Evolutionary conservation across 108 stramenopile species (phyloP).

Genomic region (Pseudonitzschia multiseries): DNA sequence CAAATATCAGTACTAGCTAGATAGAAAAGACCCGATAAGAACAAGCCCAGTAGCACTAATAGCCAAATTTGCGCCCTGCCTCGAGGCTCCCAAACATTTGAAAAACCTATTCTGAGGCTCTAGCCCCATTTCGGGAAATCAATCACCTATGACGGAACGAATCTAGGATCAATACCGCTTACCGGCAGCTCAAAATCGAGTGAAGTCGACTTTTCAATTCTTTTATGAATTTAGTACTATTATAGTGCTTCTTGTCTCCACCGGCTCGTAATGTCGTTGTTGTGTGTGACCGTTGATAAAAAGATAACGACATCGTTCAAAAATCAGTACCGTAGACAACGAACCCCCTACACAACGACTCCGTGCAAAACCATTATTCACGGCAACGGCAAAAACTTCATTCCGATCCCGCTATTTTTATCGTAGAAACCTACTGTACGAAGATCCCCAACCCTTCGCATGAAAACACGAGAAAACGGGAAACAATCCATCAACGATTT

Average conservation of each 20-base stretch:
- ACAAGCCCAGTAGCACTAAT: too few species aligned
- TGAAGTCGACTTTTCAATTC: too few species aligned
- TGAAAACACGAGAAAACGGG: not conserved
- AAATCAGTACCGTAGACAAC: not conserved
- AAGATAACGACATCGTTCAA: not conserved
- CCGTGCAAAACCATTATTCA: not conserved
- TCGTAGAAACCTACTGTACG: not conserved
- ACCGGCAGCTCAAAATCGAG: too few species aligned
- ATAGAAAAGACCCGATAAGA: too few species aligned
- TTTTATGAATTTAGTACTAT: not conserved
- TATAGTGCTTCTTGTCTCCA: not conserved
- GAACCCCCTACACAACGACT: not conserved
- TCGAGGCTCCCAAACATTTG: too few species aligned
- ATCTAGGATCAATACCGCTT: too few species aligned
- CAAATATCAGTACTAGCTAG: too few species aligned
- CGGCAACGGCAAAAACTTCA: slow-evolving; percentile 7
- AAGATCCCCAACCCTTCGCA: not conserved
- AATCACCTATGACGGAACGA: too few species aligned
- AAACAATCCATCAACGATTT: not conserved
- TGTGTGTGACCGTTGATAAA: not conserved
- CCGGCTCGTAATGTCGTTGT: not conserved
- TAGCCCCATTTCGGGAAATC: too few species aligned
- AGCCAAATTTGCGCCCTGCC: too few species aligned
- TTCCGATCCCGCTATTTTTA: not conserved
- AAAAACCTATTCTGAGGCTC: too few species aligned